Evolutionary conservation across 2,329 filamentous ascomycete species (phyloP), one percentile per base, ranked within the genome.

Genomic region (Fusarium tanahbumbuense): DNA sequence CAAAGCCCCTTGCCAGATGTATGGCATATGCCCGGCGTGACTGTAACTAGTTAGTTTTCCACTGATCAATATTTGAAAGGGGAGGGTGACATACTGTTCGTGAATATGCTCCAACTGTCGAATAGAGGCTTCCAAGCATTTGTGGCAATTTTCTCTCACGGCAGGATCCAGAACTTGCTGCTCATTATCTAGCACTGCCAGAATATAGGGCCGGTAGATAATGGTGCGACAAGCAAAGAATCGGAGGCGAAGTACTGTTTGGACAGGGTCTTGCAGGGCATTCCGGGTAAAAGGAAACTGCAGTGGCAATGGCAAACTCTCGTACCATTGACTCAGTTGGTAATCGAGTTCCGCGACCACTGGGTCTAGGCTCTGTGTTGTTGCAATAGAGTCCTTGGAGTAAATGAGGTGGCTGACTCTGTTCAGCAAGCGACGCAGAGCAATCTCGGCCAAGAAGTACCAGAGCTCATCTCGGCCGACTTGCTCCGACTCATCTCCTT

Each of bases 181-280:
- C 74, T 94, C 92, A 65, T 94, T 93, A 75, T 94, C 90, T 23
- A 96, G 81, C 3, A 94, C 92, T 13, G 92, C 91, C 62, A 94
- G 83, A 66, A 95, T 92, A 78, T 95, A 95, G 1, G 93, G 93
- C 28, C 93, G 87, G 81, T 93, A 95, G 70, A 96, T 95, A 74
- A 95, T 94, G 27, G 92, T 95, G 60, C 92, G 89, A 78, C 93
- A 96, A 44, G 93, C 93, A 78, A 93, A 94, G 81, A 95, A 96
- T 30, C 93, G 88, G 64, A 95, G 83, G 47, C 93, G 87, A 50
- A 96, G 82, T 10, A 95, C 92, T 1, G 92, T 93, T 79, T 95
- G 93, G 8, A 94, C 89, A 6, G 92, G 90, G 74, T 93, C 92
- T 59, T 88, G 86, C 27, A 93, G 83, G 53, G 90, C 86, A 0